Evolutionary conservation across 2,329 filamentous ascomycete genomes (phyloP), one percentile per base, ranked within the genome.

Genomic region (Endothia cerciana): DNA sequence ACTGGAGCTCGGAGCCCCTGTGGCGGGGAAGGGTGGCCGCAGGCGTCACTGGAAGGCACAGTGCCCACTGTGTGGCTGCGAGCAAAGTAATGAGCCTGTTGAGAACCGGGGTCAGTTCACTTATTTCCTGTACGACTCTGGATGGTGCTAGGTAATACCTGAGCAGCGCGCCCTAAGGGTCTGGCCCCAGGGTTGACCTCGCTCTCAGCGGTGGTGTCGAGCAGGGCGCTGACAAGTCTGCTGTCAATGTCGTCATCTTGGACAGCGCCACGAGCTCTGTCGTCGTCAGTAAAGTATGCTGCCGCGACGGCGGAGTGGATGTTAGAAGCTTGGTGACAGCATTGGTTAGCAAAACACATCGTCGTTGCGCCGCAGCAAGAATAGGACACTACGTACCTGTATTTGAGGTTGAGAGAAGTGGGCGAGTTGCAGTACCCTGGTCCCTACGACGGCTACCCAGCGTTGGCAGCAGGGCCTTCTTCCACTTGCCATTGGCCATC

Each of bases 401-500:
- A 30, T 33, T 60, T 5, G 60, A 63, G 15, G 64, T n/a, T 47
- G 57, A 55, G 28, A 66, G 49, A 19, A 33, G 51, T n/a, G 51
- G 28, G 43, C 51, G 60, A 25, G 36, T n/a, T 25, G 51, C 25
- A 22, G 49, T 8, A 11, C 30, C 51, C 7, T 55, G 33, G 10
- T 56, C 57, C 51, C 25, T 58, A 45, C 64, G 64, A 51, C 60
- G 66, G 22, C 15, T 65, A 38, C 58, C 67, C 56, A 66, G 55
- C 17, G 45, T 25, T 22, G 64, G 61, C 40, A 68, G 58, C 30
- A 66, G 36, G 19, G 58, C 61, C 56, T 64, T 66, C 58, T 64
- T 68, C 67, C 64, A 66, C n/a, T 62, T 64, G 45, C 51, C 41
- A 33, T 43, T 53, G 22, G 64, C n/a, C 43, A 60, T 58, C 11